Base-by-base conservation (phyloP, 129 eudicot species). In the Escallonia herrerae region DNA sequence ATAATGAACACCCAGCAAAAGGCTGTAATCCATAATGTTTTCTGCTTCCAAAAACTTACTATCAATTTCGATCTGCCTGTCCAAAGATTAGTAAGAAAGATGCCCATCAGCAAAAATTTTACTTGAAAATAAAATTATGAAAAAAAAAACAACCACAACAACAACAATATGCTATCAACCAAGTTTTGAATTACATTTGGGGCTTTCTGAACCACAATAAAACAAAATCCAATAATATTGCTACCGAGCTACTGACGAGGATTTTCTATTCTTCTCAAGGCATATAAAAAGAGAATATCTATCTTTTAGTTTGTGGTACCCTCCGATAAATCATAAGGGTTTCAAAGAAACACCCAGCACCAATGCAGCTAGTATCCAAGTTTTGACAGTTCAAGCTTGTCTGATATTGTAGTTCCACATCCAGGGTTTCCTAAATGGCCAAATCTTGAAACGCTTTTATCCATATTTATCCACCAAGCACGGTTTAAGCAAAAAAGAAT, bases 21-120 rank as follows among this genome's bases (percentile, higher is more conserved):
- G 95, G 69, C 98, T 93, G 79, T 93, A 93, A 68, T 93, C 98
- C 98, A 93, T 93, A 59, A 93, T 93, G 81, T 88, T 74, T 69
- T 93, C 91, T 56, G 81, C 84, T 79, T 86, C 98, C 59, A 93
- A 60, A 43, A 60, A 60, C 43, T 60, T 43, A 59, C 63, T 59
- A 40, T 59, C 65, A 33, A 33, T 60, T 43, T 38, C 64, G 9
- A 41, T 60, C 39, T 87, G 97, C 72, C 97, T 84, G 82, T 77
- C 79, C n/a, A 45, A 54, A 53, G 11, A 76, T 56, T 43, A 48
- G 40, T 5, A 64, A 54, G 50, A 38, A 61, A 66, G 67, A 50
- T 41, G 7, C 52, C 10, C 54, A 13, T 43, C 42, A 74, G 52
- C 58, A 7, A 58, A 53, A 63, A 64, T 49, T 51, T 53, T 63